Percentiles rank a stretch among this genome's conserved stretches.
These are phyloP conservation scores for Geranomyces variabilis DNA, from an alignment of 192 early-diverging fungal genomes.

Conservation along the genomic window DNA sequence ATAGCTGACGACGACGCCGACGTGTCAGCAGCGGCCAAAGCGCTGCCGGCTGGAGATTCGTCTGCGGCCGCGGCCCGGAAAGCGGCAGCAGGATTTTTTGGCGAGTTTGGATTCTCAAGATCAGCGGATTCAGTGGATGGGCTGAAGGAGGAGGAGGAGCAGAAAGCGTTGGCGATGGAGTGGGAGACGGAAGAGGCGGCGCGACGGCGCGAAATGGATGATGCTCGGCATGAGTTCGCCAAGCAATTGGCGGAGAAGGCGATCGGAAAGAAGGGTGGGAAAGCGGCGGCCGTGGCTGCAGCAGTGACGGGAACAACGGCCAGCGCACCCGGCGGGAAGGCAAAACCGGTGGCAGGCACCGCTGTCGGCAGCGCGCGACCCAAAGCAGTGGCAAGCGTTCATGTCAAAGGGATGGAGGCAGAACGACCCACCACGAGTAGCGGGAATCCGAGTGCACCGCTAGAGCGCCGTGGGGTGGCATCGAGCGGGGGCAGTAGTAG, in stretches of 20 bases:
- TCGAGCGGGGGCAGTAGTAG: too few species aligned
- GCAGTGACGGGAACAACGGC: too few species aligned
- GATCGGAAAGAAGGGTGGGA: slow-evolving; percentile 14
- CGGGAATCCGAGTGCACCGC: not conserved
- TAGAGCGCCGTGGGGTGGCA: too few species aligned
- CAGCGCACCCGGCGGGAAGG: not conserved
- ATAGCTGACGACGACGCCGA: slow-evolving; percentile 31
- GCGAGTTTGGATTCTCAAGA: slow-evolving; percentile 8
- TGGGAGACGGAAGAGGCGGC: slow-evolving; percentile 31
- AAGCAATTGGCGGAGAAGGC: slow-evolving; percentile 29
- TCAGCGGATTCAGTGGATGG: slow-evolving; percentile 21
- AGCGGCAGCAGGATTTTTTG: slow-evolving; percentile 10
- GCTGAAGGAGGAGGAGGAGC: slow-evolving; percentile 34
- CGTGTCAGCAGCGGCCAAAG: slow-evolving; percentile 23
- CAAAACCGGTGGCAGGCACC: not conserved
- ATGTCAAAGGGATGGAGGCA: not conserved
- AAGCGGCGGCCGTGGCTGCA: not conserved
- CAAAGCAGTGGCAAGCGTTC: not conserved
- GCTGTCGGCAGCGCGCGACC: not conserved
- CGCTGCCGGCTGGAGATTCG: slow-evolving; percentile 9
- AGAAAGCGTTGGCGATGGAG: slow-evolving; percentile 8
- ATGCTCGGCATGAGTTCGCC: slow-evolving; percentile 25
- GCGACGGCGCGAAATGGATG: slow-evolving; percentile 29
- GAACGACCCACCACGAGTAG: not conserved
- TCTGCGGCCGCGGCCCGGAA: not conserved